These are phyloP conservation scores for Cryptomeria japonica DNA, from an alignment of 75 land plant species.

Conservation along the genomic window DNA sequence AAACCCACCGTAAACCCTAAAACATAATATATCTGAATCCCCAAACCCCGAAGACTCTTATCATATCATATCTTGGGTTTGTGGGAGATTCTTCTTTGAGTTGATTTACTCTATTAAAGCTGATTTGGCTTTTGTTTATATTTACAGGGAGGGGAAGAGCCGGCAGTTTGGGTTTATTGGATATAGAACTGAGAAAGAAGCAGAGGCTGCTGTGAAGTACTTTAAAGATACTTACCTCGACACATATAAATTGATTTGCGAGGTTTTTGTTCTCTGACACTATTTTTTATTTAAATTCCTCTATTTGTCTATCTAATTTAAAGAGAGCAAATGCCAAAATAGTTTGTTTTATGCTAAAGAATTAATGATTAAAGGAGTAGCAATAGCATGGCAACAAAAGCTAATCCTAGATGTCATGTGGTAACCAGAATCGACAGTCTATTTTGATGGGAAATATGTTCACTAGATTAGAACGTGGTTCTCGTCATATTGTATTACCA, in stretches of 20 bases:
- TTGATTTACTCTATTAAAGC: background rate
- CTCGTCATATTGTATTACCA: no score
- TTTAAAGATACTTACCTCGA: constrained; percentile 81
- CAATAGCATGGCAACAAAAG: no score
- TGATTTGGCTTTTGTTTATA: background rate
- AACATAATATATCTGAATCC: background rate
- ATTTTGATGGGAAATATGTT: no score
- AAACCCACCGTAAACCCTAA: background rate
- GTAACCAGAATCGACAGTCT: no score
- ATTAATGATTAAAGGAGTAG: no score
- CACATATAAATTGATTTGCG: constrained; percentile 76
- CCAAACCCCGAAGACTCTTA: background rate
- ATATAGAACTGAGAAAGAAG: constrained; percentile 78
- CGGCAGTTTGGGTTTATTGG: constrained; percentile 95
- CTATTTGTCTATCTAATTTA: background rate
- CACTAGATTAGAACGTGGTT: no score
- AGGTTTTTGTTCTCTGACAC: constrained; percentile 46
- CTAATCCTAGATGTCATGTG: no score
- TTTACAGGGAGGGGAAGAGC: constrained; percentile 79
- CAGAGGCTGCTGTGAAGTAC: constrained; percentile 72
- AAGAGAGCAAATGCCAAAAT: background rate
- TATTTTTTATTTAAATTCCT: background rate
- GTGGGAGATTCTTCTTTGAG: background rate
- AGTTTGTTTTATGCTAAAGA: background rate
- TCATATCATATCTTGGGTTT: background rate